A percentile compares a stretch with the other conserved stretches of the same genome.
Evolutionary conservation across 2,329 filamentous ascomycete genomes (phyloP).

Genomic region (Aspergillus tubingensis): DNA sequence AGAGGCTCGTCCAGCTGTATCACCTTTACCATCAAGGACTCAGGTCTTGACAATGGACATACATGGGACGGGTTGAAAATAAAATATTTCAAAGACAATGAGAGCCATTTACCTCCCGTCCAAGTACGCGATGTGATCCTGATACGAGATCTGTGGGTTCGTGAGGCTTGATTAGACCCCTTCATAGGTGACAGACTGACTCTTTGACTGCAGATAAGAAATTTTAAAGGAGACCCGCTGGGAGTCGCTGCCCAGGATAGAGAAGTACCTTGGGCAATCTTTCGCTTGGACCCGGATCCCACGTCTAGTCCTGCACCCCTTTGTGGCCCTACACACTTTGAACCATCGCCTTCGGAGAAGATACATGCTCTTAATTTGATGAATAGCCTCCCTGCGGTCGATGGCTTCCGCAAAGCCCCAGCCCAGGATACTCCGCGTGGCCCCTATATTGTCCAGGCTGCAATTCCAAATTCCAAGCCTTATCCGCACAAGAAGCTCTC

Average conservation of each 20-base stretch:
- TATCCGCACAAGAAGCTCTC: slow-evolving; percentile 46
- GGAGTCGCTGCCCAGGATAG: slow-evolving; percentile 32
- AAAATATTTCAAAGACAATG: slow-evolving; percentile 61
- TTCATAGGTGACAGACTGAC: background rate
- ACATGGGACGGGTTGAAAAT: slow-evolving; percentile 51
- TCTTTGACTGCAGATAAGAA: slow-evolving; percentile 20
- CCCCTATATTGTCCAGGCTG: slow-evolving; percentile 6
- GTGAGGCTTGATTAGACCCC: slow-evolving; percentile 10
- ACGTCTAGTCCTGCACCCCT: slow-evolving; percentile 23
- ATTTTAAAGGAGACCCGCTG: slow-evolving; percentile 22
- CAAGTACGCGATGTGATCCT: slow-evolving; percentile 65
- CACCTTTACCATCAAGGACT: slow-evolving; percentile 63
- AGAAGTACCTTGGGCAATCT: slow-evolving; percentile 38
- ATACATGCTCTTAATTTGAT: slow-evolving; percentile 32
- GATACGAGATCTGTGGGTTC: slow-evolving; percentile 59
- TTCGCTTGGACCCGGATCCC: slow-evolving; percentile 29
- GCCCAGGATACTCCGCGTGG: background rate
- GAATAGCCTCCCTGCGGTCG: slow-evolving; percentile 16
- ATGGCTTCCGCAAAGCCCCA: slow-evolving; percentile 14
- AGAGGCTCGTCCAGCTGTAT: slow-evolving; percentile 61
- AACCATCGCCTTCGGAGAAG: slow-evolving; percentile 32
- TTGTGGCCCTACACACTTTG: slow-evolving; percentile 31
- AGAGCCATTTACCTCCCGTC: slow-evolving; percentile 48
- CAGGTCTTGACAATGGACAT: slow-evolving; percentile 46
- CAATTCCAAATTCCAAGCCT: slow-evolving; percentile 8